Base-by-base conservation (phyloP, 768 basidiomycete genomes). In the Agrocybe pediades region DNA sequence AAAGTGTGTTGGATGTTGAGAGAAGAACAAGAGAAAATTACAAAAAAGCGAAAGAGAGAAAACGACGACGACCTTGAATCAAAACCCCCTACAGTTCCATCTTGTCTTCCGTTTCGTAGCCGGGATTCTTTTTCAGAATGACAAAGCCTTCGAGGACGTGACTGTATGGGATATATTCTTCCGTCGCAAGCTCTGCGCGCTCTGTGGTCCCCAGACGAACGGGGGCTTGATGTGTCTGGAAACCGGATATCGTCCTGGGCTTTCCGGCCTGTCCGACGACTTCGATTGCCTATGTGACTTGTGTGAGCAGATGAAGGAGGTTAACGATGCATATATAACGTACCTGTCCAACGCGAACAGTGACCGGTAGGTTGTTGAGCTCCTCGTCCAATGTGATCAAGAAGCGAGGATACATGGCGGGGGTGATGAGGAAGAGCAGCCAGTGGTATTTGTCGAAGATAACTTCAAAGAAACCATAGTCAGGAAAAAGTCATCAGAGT, bases 341-440 rank as follows among this genome's bases (percentile, higher is more conserved):
- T 66, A 88, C 88, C 74, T 90, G 90, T 16, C 97, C 97, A 19
- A 99, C 97, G 30, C 97, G 89, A 45, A 98, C 94, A 15, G 93
- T 95, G 29, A 97, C 91, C 2, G 94, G 89, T 51, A 86, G 76
- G 66, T 80, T 86, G 60, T 94, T 84, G 54, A 96, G 85, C 53
- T 95, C 83, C 71, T 98, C 96, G 71, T 96, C 87, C 17, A 99
- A 85, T 0, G 95, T 97, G 70, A 98, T 98, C 65, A 99, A 74
- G 89, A 98, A 98, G 52, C 95, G 87, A 29, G 97, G 97, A 74
- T 93, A 96, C 97, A 99, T 98, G 54, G 95, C 91, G 2, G 94
- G 88, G 6, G 87, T 87, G 24, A 98, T 82, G 83, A 95, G 95
- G 76, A 92, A 99, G 52, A 98, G 74, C 94, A 98, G 97, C 97